These are phyloP conservation scores for Sporodiniella umbellata DNA, from an alignment of 371 early-diverging fungal species.

Conservation along the genomic window DNA sequence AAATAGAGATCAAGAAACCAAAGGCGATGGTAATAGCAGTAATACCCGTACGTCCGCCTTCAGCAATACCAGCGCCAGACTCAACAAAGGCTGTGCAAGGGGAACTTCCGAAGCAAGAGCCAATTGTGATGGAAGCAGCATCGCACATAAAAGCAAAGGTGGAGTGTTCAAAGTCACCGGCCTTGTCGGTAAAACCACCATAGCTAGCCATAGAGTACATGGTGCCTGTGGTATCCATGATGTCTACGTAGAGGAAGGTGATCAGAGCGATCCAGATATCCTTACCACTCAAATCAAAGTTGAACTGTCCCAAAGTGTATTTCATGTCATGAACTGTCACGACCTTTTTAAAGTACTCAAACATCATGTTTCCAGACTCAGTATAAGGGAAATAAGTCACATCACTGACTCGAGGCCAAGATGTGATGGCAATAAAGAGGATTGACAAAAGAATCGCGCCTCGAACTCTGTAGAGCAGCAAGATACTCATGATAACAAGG, in stretches of 20 bases:
- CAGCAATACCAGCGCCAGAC: conserved; percentile 78
- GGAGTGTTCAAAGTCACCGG: conserved; percentile 77
- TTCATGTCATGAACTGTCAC: conserved; percentile 66
- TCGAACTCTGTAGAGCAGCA: conserved; percentile 64
- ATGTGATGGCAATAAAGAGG: conserved; percentile 62
- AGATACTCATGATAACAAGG: conserved; percentile 62
- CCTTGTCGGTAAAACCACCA: conserved; percentile 69
- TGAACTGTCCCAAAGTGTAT: conserved; percentile 52
- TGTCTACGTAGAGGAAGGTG: conserved; percentile 79
- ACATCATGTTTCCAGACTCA: conserved; percentile 53
- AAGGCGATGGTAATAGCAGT: conserved; percentile 68
- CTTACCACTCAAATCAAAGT: conserved; percentile 58
- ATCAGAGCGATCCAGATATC: conserved; percentile 80
- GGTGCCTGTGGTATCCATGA: conserved; percentile 77
- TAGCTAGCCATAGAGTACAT: conserved; percentile 79
- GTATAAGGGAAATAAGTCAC: conserved; percentile 79
- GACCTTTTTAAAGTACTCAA: conserved; percentile 70
- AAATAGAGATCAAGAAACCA: conserved; percentile 71
- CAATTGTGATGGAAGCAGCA: conserved; percentile 61
- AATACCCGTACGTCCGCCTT: conserved; percentile 79
- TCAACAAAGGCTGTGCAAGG: conserved; percentile 78
- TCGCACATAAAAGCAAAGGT: conserved; percentile 71
- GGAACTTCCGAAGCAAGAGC: conserved; percentile 70
- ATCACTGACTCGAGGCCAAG: conserved; percentile 60
- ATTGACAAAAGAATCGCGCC: conserved; percentile 75